A percentile compares a stretch with the other conserved stretches of the same genome.
phyloP scores from a whole-genome alignment of 2,329 filamentous ascomycete genomes.

The Ascochyta pisi region DNA sequence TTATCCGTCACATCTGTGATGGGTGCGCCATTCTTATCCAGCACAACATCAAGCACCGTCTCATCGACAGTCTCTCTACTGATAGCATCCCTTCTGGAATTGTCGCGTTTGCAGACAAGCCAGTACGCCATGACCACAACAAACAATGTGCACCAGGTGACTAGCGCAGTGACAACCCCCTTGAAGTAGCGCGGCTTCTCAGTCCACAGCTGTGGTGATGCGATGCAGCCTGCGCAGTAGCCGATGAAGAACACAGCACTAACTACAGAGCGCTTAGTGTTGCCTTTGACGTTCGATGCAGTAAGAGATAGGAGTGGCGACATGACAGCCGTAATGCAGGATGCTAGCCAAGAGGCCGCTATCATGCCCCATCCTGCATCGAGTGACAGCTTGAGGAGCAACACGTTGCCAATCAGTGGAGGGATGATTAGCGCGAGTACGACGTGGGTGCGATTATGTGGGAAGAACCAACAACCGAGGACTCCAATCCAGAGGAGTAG shows the following conservation, averaged over 20 bases:
- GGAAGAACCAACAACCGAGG: constrained; percentile 49
- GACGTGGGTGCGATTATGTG: constrained; percentile 50
- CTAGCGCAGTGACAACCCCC: too few species aligned
- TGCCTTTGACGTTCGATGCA: constrained; percentile 60
- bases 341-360: constrained; percentile 56
- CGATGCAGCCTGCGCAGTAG: too few species aligned
- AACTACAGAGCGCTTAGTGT: constrained; percentile 53
- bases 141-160: too few species aligned
- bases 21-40: too few species aligned
- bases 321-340: constrained; percentile 11
- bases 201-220: too few species aligned
- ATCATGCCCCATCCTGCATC: constrained; percentile 57
- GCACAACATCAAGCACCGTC: too few species aligned
- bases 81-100: too few species aligned
- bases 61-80: too few species aligned
- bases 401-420: constrained; percentile 54
- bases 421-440: constrained; percentile 51
- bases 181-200: too few species aligned
- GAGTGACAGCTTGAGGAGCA: constrained; percentile 53
- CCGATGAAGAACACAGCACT: background rate
- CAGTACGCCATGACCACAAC: too few species aligned
- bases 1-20: too few species aligned
- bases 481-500: constrained; percentile 57
- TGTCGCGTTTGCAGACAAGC: too few species aligned
- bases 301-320: constrained; percentile 41